Evolutionary conservation across 1,139 yeast genomes (phyloP).

Genomic region (Nakaseomyces sp.): DNA sequence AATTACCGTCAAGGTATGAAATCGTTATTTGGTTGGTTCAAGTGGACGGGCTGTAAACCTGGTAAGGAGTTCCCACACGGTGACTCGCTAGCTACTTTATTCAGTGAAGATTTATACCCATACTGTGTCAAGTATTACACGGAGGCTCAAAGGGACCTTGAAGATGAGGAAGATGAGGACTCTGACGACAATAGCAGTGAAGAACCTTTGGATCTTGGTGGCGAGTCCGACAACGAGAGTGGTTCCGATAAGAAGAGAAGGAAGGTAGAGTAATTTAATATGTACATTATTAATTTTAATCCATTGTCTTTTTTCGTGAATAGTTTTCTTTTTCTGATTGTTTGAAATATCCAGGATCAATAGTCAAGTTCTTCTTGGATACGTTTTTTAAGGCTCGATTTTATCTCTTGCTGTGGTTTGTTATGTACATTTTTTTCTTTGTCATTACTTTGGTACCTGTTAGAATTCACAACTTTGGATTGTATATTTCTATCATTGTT

Average conservation of each 20-base stretch:
- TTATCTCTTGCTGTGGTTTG: constrained; percentile 1
- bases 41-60: constrained; percentile 66
- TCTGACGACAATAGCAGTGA: constrained; percentile 9
- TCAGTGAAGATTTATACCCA: constrained; percentile 61
- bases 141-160: constrained; percentile 48
- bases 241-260: constrained; percentile 1
- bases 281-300: constrained; percentile 13
- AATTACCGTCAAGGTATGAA: constrained; percentile 61
- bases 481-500: no score
- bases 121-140: constrained; percentile 66
- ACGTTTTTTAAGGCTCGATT: constrained; percentile 7
- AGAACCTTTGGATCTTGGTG: constrained; percentile 3
- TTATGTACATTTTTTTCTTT: no score
- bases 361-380: constrained; percentile 13
- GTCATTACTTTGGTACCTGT: no score
- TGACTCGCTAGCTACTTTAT: constrained; percentile 55
- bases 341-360: constrained; percentile 14
- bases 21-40: constrained; percentile 64
- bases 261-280: constrained; percentile 8
- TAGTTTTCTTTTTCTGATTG: no score
- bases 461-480: no score
- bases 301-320: constrained; percentile 10
- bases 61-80: constrained; percentile 69
- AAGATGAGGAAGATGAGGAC: constrained; percentile 35
- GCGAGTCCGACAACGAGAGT: not conserved